Conservation (phyloP, 495 filamentous ascomycete genomes). For the Trichoderma parareesei region DNA sequence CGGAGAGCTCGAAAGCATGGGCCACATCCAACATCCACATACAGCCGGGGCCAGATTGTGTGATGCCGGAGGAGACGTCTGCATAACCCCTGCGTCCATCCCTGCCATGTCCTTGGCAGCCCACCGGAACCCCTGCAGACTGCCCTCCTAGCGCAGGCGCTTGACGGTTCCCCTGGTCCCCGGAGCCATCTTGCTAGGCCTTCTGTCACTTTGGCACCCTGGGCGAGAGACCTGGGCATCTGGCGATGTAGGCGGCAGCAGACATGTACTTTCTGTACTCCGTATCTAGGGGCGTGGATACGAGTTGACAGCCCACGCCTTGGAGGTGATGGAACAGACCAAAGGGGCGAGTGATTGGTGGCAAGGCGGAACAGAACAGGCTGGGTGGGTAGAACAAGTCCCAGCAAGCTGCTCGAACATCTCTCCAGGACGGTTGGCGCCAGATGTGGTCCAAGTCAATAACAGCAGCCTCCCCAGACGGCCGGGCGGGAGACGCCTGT, state of each 20-base stretch:
- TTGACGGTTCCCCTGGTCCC: not conserved
- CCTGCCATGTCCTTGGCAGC: not conserved
- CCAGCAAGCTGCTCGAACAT: not conserved
- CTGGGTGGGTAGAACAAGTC: constrained; percentile 6
- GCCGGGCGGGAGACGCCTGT: not conserved
- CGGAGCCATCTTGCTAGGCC: not conserved
- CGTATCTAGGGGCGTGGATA: constrained; percentile 2
- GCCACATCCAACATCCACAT: not conserved
- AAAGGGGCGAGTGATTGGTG: constrained; percentile 6
- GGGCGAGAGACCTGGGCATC: not conserved
- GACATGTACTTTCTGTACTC: not conserved
- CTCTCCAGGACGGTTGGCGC: not conserved
- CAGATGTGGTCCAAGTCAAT: not conserved
- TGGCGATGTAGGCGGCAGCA: not conserved
- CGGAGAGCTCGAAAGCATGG: not conserved
- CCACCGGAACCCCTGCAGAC: not conserved
- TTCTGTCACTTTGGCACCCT: constrained; percentile 3
- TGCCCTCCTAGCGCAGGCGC: not conserved
- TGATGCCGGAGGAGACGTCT: constrained; percentile 1
- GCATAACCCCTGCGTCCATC: constrained; percentile 1
- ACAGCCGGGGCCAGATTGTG: not conserved
- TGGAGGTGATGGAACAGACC: not conserved
- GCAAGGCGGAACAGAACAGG: not conserved
- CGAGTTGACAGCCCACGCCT: constrained; percentile 6
- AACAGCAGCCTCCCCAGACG: constrained; percentile 3